Conservation (phyloP, 495 filamentous ascomycete species). For the Hypomontagnella submonticulosa region DNA sequence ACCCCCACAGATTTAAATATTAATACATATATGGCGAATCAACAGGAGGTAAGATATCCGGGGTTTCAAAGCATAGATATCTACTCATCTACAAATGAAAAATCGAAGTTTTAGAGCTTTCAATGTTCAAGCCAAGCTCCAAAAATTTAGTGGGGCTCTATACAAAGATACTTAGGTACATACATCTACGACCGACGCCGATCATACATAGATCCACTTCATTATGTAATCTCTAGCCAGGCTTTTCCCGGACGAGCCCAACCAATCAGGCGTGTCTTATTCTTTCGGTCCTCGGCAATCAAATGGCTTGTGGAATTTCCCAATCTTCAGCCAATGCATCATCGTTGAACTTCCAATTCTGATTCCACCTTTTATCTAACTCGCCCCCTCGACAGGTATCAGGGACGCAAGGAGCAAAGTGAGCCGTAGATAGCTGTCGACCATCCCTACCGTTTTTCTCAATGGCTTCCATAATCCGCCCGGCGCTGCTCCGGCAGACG, state of each 20-base stretch:
- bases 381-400: slow-evolving; percentile 9
- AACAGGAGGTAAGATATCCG: too few species aligned
- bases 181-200: slow-evolving; percentile 1
- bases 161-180: background rate
- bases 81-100: slow-evolving; percentile 11
- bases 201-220: slow-evolving; percentile 9
- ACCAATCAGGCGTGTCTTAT: slow-evolving; percentile 41
- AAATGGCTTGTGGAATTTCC: slow-evolving; percentile 10
- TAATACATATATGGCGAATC: slow-evolving; percentile 13
- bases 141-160: slow-evolving; percentile 30
- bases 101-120: slow-evolving; percentile 5
- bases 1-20: background rate
- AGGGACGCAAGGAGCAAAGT: slow-evolving; percentile 10
- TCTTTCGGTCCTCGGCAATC: slow-evolving; percentile 35
- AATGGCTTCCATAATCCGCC: slow-evolving; percentile 68
- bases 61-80: background rate
- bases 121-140: slow-evolving; percentile 1
- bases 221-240: slow-evolving; percentile 28
- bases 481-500: slow-evolving; percentile 63
- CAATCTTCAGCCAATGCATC: slow-evolving; percentile 17
- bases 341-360: slow-evolving; percentile 22
- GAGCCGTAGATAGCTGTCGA: background rate
- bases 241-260: slow-evolving; percentile 26
- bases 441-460: slow-evolving; percentile 6
- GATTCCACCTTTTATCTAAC: background rate